phyloP scores from a whole-genome alignment of 225 moss, liverwort and hornwort species.

The Polytrichum commune region DNA sequence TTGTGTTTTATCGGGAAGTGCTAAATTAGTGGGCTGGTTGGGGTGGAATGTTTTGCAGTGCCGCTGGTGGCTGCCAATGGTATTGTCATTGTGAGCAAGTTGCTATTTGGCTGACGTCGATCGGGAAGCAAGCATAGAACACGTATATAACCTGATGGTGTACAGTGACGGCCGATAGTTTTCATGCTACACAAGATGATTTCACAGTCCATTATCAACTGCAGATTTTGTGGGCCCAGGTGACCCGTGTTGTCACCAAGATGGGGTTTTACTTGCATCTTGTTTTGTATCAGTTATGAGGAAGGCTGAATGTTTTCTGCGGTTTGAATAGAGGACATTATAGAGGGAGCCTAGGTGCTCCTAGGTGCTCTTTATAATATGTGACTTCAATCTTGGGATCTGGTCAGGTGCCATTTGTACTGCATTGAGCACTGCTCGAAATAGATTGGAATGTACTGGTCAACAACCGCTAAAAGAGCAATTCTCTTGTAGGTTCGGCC shows the following conservation, averaged over 20 bases:
- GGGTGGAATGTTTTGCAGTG: conserved; percentile 25
- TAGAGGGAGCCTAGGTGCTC: neutral
- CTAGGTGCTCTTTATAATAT: neutral
- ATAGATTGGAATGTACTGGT: no score
- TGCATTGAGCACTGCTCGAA: no score
- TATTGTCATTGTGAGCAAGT: conserved; percentile 21
- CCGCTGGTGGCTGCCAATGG: conserved; percentile 40
- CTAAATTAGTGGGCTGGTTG: no score
- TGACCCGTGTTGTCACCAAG: neutral
- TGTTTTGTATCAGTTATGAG: conserved; percentile 1
- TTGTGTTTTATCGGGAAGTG: no score
- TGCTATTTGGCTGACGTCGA: conserved; percentile 29
- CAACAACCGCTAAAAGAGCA: neutral
- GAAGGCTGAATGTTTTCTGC: neutral
- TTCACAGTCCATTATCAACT: neutral
- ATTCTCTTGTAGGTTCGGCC: no score
- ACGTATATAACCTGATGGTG: neutral
- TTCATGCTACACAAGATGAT: no score
- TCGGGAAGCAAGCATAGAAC: neutral
- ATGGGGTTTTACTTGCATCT: neutral
- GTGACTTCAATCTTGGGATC: no score
- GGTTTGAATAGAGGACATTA: neutral
- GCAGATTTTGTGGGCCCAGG: neutral
- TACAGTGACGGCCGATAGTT: neutral
- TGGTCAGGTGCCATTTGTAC: no score